These are phyloP conservation scores for Xerocomus minutiporus DNA, from an alignment of 1,284 basidiomycete species.

Conservation along the genomic window DNA sequence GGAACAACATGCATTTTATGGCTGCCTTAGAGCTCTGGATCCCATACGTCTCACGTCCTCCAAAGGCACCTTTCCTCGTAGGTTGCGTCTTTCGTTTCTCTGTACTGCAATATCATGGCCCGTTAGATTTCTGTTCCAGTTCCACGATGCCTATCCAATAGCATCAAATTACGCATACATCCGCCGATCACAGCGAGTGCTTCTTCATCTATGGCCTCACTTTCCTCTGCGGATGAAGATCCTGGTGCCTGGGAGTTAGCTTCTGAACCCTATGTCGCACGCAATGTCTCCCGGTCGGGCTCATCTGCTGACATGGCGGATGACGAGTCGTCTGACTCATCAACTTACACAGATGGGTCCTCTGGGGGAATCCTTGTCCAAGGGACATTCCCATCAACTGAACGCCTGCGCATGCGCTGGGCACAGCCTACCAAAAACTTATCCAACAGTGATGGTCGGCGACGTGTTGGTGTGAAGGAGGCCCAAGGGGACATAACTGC, in stretches of 20 bases:
- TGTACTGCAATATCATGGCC: slow-evolving; percentile 4
- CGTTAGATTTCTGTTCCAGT: slow-evolving; percentile 65
- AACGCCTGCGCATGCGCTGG: slow-evolving; percentile 71
- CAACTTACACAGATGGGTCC: slow-evolving; percentile 44
- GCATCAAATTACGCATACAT: slow-evolving; percentile 67
- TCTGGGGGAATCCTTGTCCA: slow-evolving; percentile 63
- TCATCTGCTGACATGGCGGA: slow-evolving; percentile 70
- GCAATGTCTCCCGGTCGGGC: slow-evolving; percentile 47
- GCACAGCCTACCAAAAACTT: slow-evolving; percentile 57
- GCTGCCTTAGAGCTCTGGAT: slow-evolving; percentile 70
- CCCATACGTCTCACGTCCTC: slow-evolving; percentile 63
- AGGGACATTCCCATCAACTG: slow-evolving; percentile 73
- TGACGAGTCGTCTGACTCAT: slow-evolving; percentile 75
- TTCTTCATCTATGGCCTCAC: slow-evolving; percentile 63
- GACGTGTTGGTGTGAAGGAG: slow-evolving; percentile 62
- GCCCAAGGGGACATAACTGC: slow-evolving; percentile 64
- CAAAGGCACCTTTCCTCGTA: slow-evolving; percentile 67
- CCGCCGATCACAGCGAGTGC: slow-evolving; percentile 45
- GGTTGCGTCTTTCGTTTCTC: slow-evolving; percentile 22
- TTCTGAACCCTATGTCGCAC: slow-evolving; percentile 71
- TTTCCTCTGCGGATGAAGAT: slow-evolving; percentile 71
- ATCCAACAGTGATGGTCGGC: slow-evolving; percentile 47
- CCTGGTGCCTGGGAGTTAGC: slow-evolving; percentile 66
- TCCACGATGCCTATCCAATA: slow-evolving; percentile 71
- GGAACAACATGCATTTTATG: slow-evolving; percentile 63